These are phyloP conservation scores for Rosa multiflora DNA, from an alignment of 306 rosid species.

Conservation along the genomic window DNA sequence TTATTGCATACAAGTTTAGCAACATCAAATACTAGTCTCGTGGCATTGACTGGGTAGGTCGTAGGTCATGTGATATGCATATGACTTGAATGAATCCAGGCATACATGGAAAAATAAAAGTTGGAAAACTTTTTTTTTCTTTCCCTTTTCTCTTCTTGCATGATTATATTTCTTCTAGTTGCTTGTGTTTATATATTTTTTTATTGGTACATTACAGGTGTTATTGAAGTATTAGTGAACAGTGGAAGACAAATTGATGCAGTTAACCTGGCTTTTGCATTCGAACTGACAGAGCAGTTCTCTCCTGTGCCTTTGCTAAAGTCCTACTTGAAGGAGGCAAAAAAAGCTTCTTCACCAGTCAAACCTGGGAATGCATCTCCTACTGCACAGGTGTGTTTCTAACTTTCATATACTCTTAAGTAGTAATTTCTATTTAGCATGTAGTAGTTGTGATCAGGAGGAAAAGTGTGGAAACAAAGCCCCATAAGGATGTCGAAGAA, in stretches of 20 bases:
- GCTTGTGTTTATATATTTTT: conserved; percentile 1
- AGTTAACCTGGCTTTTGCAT: conserved; percentile 89
- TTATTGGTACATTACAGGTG: conserved; percentile 59
- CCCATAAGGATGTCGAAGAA: background rate
- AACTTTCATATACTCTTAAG: background rate
- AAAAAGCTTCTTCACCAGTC: conserved; percentile 66
- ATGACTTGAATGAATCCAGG: background rate
- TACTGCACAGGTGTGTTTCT: conserved; percentile 61
- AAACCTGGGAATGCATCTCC: conserved; percentile 78
- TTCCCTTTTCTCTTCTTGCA: background rate
- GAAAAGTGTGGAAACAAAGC: background rate
- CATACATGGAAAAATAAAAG: background rate
- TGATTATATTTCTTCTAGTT: background rate
- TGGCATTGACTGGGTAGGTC: background rate
- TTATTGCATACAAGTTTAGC: conserved; percentile 16
- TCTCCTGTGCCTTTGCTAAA: conserved; percentile 80
- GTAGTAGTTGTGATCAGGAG: background rate
- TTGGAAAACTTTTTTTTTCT: too few species aligned
- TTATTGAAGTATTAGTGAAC: conserved; percentile 69
- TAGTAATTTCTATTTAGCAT: conserved; percentile 2
- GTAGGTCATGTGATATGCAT: background rate
- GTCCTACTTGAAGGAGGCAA: conserved; percentile 90
- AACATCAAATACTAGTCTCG: background rate
- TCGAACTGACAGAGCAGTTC: conserved; percentile 73
- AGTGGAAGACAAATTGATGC: conserved; percentile 98